Evolutionary conservation across 352 stramenopile species (phyloP).

Genomic region (Phytophthora palmivora): DNA sequence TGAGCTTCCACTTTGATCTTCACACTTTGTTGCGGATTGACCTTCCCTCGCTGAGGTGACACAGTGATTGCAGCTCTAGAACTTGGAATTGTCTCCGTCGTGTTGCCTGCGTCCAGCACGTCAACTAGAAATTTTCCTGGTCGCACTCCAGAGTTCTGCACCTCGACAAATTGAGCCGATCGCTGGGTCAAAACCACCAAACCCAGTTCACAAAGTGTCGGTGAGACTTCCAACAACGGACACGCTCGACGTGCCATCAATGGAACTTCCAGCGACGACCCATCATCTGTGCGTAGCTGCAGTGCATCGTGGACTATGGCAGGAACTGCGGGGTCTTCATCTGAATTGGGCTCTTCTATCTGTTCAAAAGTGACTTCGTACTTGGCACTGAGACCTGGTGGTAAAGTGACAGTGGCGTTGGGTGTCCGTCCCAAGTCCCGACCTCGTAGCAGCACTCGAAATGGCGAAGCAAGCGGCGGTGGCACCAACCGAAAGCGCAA

Average conservation of each 20-base stretch:
- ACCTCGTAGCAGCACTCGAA: conserved; percentile 58
- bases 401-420: conserved; percentile 74
- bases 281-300: conserved; percentile 65
- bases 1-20: conserved; percentile 60
- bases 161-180: conserved; percentile 54
- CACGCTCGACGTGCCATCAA: conserved; percentile 61
- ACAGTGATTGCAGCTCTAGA: conserved; percentile 31
- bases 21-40: conserved; percentile 42
- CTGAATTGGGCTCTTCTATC: conserved; percentile 6
- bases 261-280: conserved; percentile 62
- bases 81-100: neutral
- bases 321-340: conserved; percentile 6
- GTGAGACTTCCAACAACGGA: conserved; percentile 63
- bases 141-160: conserved; percentile 58
- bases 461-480: conserved; percentile 57
- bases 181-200: conserved; percentile 71
- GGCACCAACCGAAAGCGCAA: conserved; percentile 71
- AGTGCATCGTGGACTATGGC: conserved; percentile 71
- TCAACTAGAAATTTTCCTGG: conserved; percentile 59
- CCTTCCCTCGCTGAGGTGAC: conserved; percentile 37
- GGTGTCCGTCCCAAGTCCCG: conserved; percentile 67
- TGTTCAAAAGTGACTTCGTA: conserved; percentile 76
- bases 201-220: conserved; percentile 65
- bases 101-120: conserved; percentile 38
- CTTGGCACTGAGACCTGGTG: conserved; percentile 60